Evolutionary conservation across 2,329 filamentous ascomycete species (phyloP).

Genomic region (Elsinoe perseae): DNA sequence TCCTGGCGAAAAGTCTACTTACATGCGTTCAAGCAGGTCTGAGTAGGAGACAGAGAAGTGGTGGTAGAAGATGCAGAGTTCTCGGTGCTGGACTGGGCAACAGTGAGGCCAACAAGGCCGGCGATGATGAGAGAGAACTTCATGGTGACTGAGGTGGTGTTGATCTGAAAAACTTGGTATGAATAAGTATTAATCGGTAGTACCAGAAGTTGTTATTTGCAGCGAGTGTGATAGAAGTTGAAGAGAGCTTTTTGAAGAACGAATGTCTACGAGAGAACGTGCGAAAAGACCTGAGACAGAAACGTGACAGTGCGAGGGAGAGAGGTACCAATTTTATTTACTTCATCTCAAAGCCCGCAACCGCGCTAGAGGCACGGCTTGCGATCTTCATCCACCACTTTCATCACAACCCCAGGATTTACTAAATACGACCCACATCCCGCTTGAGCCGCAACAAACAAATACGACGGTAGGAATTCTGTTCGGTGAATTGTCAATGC

Average conservation of each 20-base stretch:
- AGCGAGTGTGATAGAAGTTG: constrained; percentile 10
- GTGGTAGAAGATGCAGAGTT: constrained; percentile 14
- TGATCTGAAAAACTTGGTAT: constrained; percentile 2
- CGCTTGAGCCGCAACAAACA: constrained; percentile 8
- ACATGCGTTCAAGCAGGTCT: constrained; percentile 34
- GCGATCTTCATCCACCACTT: neutral
- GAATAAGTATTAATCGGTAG: constrained; percentile 9
- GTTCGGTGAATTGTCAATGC: no score
- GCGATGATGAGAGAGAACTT: constrained; percentile 40
- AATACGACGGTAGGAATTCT: neutral
- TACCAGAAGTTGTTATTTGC: neutral
- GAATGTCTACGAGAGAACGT: constrained; percentile 6
- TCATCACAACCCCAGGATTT: constrained; percentile 12
- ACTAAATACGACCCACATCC: constrained; percentile 1
- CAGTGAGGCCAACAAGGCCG: constrained; percentile 38
- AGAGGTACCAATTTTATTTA: constrained; percentile 14
- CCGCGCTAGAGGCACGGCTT: neutral
- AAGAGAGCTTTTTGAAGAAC: constrained; percentile 1
- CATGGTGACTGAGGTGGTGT: constrained; percentile 28
- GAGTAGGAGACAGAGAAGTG: constrained; percentile 27
- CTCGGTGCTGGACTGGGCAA: constrained; percentile 29
- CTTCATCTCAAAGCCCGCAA: constrained; percentile 3
- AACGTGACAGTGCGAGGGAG: neutral
- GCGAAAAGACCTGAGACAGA: constrained; percentile 1
- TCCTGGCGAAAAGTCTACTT: constrained; percentile 19